Evolutionary conservation across 164 flowering plant species (phyloP).

Genomic region (Liquidambar formosana): DNA sequence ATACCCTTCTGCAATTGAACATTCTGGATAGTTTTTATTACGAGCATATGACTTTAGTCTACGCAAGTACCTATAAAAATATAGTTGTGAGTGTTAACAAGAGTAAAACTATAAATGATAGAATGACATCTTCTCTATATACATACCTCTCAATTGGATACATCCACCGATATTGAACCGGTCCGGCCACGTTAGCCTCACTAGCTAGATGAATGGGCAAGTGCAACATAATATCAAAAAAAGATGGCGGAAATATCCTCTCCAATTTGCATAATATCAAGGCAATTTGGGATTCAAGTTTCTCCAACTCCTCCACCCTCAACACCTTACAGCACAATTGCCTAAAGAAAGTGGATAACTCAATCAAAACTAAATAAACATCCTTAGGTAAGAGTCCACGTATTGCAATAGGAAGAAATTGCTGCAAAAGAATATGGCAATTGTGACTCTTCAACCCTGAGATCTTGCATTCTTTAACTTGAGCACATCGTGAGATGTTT

Average conservation of each 20-base stretch:
- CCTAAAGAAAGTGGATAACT: slow-evolving; percentile 10
- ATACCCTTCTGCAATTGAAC: slow-evolving; percentile 18
- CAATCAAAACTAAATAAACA: slow-evolving; percentile 2
- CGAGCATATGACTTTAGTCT: neutral
- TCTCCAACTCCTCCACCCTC: neutral
- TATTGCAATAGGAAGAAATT: slow-evolving; percentile 14
- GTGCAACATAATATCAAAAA: slow-evolving; percentile 27
- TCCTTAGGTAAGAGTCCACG: neutral
- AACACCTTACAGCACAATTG: slow-evolving; percentile 6
- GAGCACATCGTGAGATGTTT: slow-evolving; percentile 22
- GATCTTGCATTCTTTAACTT: slow-evolving; percentile 11
- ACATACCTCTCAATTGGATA: slow-evolving; percentile 24
- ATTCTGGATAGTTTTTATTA: slow-evolving; percentile 6
- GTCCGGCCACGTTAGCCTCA: slow-evolving; percentile 15
- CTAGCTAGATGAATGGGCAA: slow-evolving; percentile 16
- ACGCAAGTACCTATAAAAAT: neutral
- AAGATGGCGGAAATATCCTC: slow-evolving; percentile 18
- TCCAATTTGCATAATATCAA: slow-evolving; percentile 18
- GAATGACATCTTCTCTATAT: too few relatives aligned
- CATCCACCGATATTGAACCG: slow-evolving; percentile 30
- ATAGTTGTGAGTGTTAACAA: neutral
- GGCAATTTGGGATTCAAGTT: neutral
- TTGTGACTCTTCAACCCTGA: slow-evolving; percentile 22
- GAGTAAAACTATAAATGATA: neutral
- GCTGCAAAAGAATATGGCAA: slow-evolving; percentile 25